Evolutionary conservation across 441 rosid genomes (phyloP), one percentile per base, ranked within the genome.

Genomic region (Mallotus japonicus): DNA sequence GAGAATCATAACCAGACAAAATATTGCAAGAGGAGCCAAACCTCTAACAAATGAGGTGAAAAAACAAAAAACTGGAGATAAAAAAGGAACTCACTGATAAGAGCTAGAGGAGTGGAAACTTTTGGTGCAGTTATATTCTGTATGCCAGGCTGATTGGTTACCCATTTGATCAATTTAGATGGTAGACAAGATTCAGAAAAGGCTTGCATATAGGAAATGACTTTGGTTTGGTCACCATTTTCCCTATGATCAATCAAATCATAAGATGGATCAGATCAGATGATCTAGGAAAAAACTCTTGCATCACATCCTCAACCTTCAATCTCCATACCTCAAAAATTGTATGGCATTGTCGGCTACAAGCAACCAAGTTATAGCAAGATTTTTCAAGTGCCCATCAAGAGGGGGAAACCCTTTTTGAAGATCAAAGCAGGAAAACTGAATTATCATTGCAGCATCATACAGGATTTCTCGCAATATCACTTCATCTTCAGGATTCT

Each of bases 401-500:
- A 59, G 72, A 62, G 65, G 79, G 58, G 72, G 71, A 64, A 77
- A 73, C 63, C 77, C 85, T 56, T 65, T 79, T 79, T 69, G 82
- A 76, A 83, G 76, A 60, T 74, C 74, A 60, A 85, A 77, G 82
- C 86, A 88, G 46, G 87, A 77, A 75, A 83, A 80, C 55, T 88
- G 86, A 62, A 60, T 84, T 37, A 63, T 80, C 64, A 89, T 81
- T 70, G 85, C 89, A 71, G 83, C 80, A 74, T 90, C 88, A 65
- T 75, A 81, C 63, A 90, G 57, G 62, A 81, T 74, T 79, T 83
- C 77, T 51, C 75, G 80, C 68, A 90, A 71, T 69, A 71, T 50
- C 42, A 82, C 74, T 81, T 85, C 93, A 70, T 88, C 87, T 80
- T 83, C 81, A 34, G 81, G 79, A 78, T 76, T 87, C 98, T 90